A percentile compares a stretch with the other conserved stretches of the same genome.
phyloP scores from a whole-genome alignment of 139 green algal species.

The Volvox reticuliferus region DNA sequence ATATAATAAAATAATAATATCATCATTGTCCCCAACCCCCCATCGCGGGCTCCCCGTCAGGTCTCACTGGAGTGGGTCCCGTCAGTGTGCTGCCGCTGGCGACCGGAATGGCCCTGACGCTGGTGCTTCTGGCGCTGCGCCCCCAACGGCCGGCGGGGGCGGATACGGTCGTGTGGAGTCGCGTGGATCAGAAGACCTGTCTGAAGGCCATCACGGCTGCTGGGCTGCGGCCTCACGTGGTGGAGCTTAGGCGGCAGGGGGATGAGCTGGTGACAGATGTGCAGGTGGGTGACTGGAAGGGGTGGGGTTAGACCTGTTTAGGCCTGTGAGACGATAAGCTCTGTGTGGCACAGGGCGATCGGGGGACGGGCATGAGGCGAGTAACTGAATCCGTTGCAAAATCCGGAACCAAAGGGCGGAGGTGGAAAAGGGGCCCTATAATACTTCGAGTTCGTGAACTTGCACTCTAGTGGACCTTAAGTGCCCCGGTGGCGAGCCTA shows the following conservation, averaged over 20 bases:
- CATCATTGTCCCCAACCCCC: too few species aligned
- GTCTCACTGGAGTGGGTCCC: constrained; percentile 66
- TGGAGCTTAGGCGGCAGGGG: constrained; percentile 66
- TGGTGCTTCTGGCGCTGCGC: constrained; percentile 61
- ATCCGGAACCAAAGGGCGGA: too few species aligned
- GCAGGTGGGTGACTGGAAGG: not conserved
- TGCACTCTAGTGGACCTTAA: too few species aligned
- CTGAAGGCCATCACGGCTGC: constrained; percentile 89
- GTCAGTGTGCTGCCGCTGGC: constrained; percentile 90
- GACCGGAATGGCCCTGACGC: constrained; percentile 92
- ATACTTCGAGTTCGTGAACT: too few species aligned
- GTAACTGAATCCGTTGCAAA: too few species aligned
- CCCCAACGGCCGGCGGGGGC: constrained; percentile 2
- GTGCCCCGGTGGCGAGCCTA: too few species aligned
- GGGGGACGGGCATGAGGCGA: too few species aligned
- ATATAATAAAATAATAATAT: too few species aligned
- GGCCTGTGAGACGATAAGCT: too few species aligned
- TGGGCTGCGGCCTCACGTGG: constrained; percentile 70
- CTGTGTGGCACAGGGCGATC: too few species aligned
- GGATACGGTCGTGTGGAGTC: constrained; percentile 91
- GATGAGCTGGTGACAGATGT: constrained; percentile 93
- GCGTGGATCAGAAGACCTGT: constrained; percentile 99
- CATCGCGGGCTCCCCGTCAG: too few species aligned
- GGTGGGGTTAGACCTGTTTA: not conserved
- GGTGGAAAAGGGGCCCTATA: too few species aligned